Percentiles rank a stretch among this genome's conserved stretches.
phyloP scores from a whole-genome alignment of 148 eudicot species.

The Rhododendron griersonianum region DNA sequence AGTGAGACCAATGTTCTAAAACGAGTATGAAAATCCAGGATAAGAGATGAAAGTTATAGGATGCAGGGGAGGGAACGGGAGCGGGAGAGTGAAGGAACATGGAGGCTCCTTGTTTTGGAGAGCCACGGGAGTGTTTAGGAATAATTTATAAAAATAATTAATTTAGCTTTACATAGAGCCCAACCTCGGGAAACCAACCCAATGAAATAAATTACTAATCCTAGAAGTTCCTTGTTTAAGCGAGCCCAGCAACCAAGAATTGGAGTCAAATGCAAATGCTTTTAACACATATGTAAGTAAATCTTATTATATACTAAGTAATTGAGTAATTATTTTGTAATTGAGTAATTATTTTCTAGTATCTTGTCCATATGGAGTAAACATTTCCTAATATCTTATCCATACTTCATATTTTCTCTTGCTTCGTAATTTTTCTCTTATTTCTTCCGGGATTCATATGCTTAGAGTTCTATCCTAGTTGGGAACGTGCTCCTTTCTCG shows the following conservation, averaged over 20 bases:
- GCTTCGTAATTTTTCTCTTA: not conserved
- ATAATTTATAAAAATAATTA: not conserved
- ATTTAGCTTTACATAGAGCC: not conserved
- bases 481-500: not conserved
- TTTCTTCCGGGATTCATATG: not conserved
- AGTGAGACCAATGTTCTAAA: not conserved
- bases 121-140: not conserved
- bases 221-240: not conserved
- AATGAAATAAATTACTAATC: not conserved
- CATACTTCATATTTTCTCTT: not conserved
- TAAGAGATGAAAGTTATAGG: not conserved
- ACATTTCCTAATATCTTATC: not conserved
- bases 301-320: not conserved
- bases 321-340: not conserved
- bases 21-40: not conserved
- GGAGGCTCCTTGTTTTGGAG: not conserved
- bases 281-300: not conserved
- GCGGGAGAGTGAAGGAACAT: not conserved
- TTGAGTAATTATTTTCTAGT: not conserved
- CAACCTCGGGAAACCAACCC: not conserved
- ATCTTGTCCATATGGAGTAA: not conserved
- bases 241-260: not conserved
- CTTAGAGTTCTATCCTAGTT: not conserved
- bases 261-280: not conserved
- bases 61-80: not conserved